phyloP scores from a whole-genome alignment of 2,329 filamentous ascomycete species.

The Exophiala spinifera region DNA sequence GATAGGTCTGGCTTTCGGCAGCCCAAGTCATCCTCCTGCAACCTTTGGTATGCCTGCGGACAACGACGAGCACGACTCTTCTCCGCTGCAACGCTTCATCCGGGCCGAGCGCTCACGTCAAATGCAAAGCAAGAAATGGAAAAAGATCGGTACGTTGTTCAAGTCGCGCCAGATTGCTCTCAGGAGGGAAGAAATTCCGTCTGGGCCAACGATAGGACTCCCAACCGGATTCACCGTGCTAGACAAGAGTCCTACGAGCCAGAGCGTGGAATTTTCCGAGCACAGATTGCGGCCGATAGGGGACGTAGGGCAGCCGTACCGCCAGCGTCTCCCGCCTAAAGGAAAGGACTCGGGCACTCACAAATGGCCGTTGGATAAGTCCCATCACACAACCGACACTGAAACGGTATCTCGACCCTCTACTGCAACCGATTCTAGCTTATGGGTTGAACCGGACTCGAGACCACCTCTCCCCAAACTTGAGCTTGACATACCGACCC shows the following conservation, averaged over 20 bases:
- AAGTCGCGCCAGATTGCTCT: constrained; percentile 32
- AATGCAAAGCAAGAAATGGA: constrained; percentile 42
- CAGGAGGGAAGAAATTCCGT: constrained; percentile 12
- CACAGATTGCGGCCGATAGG: constrained; percentile 10
- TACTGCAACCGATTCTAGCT: constrained; percentile 14
- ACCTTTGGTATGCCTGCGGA: constrained; percentile 7
- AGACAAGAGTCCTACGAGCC: constrained; percentile 16
- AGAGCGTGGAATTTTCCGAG: constrained; percentile 1
- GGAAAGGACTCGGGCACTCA: constrained; percentile 2
- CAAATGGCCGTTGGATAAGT: background rate
- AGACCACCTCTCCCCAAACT: constrained; percentile 21
- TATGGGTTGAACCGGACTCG: constrained; percentile 3
- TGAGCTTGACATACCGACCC: constrained; percentile 20
- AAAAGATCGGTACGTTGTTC: constrained; percentile 46
- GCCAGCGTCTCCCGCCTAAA: constrained; percentile 3
- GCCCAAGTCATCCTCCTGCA: constrained; percentile 49
- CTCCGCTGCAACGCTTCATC: constrained; percentile 7
- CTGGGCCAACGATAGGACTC: constrained; percentile 19
- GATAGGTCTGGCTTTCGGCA: constrained; percentile 74
- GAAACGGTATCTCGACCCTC: constrained; percentile 17
- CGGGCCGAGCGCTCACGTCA: constrained; percentile 10
- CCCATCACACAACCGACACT: constrained; percentile 6
- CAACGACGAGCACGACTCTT: constrained; percentile 5
- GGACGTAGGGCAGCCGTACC: constrained; percentile 2
- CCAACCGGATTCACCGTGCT: constrained; percentile 19